phyloP scores from a whole-genome alignment of 805 yeast genomes.

The Lipomyces orientalis region DNA sequence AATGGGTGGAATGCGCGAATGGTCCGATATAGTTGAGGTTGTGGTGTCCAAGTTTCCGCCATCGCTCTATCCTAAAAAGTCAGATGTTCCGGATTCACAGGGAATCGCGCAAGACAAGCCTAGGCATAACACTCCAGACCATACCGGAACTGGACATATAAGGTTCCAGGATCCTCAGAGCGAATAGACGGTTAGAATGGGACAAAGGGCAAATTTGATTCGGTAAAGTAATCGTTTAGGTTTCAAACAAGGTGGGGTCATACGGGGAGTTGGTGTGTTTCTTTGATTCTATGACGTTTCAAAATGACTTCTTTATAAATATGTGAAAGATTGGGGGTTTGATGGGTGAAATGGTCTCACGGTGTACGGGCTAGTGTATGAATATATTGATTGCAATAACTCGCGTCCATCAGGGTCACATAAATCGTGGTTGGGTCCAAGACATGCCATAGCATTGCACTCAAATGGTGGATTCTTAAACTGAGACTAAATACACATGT shows the following conservation, averaged over 20 bases:
- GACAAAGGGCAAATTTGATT: not conserved
- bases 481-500: not conserved
- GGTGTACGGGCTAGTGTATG: not conserved
- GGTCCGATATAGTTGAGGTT: slow-evolving; percentile 89
- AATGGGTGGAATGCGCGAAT: slow-evolving; percentile 99
- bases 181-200: slow-evolving; percentile 1
- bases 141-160: not conserved
- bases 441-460: too few relatives aligned
- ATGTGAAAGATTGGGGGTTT: not conserved
- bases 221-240: not conserved
- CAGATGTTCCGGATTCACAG: not conserved
- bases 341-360: not conserved
- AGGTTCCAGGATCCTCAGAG: not conserved
- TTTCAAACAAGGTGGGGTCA: not conserved
- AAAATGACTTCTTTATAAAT: not conserved
- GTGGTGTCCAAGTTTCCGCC: slow-evolving; percentile 66
- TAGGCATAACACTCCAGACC: slow-evolving; percentile 5
- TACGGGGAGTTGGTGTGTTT: not conserved
- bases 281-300: not conserved
- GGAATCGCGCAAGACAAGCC: not conserved
- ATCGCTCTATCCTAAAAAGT: slow-evolving; percentile 17
- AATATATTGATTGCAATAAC: not conserved
- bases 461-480: not conserved
- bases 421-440: too few relatives aligned
- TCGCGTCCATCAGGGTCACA: too few relatives aligned